Evolutionary conservation across 805 yeast genomes (phyloP), one percentile per base, ranked within the genome.

Genomic region (Ogataea ramenticola): DNA sequence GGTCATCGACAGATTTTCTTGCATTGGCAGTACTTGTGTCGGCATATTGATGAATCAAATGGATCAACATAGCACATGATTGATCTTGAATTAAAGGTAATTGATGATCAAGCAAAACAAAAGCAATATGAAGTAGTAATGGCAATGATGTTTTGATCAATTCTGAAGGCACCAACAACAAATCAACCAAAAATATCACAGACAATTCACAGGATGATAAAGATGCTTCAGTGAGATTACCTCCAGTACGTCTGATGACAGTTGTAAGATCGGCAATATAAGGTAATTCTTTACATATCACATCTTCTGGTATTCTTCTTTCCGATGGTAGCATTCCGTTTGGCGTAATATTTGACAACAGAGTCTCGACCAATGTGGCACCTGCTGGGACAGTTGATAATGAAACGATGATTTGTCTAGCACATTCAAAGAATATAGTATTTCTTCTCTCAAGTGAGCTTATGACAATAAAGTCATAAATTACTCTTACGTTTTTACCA

Each of bases 151-250:
- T 67, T 40, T 69, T 66, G 50, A 85, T 68, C 11, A 80, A 66
- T 14, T 86, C 91, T 43, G 75, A 77, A 1, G 86, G 82, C 16
- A 77, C 68, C 4, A 84, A 74, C 42, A 88, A 70, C 36, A 91
- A 63, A 57, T 93, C 97, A 2, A 88, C 95, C 45, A 93, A 64
- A 50, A 90, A 82, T 0, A 93, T 81, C 61, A 87, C 74, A 0
- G 96, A 88, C 30, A 93, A 61, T 56, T 93, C 98, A 3, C 96
- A 93, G 42, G 80, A 68, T 0, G 97, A 89, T 50, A 93, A 85
- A 1, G 89, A 79, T 0, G 90, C 80, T 49, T 82, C 91, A 54
- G 80, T 74, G 50, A 48, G 8, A 50, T 45, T 6, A 55, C 52
- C 34, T 54, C 52, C 30, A 36, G 69, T 71, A 17, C 72, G 68